Conservation (phyloP, 2,329 filamentous ascomycete genomes). For the Hawksworthiomyces lignivorus region DNA sequence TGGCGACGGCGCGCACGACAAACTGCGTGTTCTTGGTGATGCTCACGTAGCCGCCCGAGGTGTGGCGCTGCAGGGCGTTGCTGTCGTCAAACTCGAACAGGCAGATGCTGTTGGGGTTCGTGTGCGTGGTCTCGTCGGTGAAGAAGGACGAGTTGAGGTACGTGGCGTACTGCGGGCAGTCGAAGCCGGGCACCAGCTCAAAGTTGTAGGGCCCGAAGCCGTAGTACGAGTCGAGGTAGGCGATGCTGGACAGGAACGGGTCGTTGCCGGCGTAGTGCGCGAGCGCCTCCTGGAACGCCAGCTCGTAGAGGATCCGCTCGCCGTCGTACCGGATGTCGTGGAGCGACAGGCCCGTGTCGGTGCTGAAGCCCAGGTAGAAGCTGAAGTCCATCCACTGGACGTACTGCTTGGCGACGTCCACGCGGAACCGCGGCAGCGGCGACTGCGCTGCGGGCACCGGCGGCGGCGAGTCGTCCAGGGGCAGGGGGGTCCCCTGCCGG, state of each 20-base stretch:
- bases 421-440: constrained; percentile 30
- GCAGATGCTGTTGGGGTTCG: constrained; percentile 44
- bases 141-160: constrained; percentile 42
- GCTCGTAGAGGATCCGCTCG: constrained; percentile 47
- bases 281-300: constrained; percentile 47
- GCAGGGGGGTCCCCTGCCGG: constrained; percentile 28
- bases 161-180: constrained; percentile 43
- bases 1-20: constrained; percentile 37
- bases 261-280: constrained; percentile 44
- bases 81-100: constrained; percentile 45
- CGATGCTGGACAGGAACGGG: constrained; percentile 35
- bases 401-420: constrained; percentile 35
- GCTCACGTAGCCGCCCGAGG: constrained; percentile 30
- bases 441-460: constrained; percentile 31
- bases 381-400: constrained; percentile 44
- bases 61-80: constrained; percentile 43
- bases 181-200: constrained; percentile 39
- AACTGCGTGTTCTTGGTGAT: constrained; percentile 41
- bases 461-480: constrained; percentile 28
- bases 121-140: constrained; percentile 33
- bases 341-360: constrained; percentile 40
- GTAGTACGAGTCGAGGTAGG: constrained; percentile 40
- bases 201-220: constrained; percentile 39
- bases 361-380: constrained; percentile 43
- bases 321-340: constrained; percentile 47